Evolutionary conservation across 2,329 filamentous ascomycete genomes (phyloP).

Genomic region (Chalara sp.): DNA sequence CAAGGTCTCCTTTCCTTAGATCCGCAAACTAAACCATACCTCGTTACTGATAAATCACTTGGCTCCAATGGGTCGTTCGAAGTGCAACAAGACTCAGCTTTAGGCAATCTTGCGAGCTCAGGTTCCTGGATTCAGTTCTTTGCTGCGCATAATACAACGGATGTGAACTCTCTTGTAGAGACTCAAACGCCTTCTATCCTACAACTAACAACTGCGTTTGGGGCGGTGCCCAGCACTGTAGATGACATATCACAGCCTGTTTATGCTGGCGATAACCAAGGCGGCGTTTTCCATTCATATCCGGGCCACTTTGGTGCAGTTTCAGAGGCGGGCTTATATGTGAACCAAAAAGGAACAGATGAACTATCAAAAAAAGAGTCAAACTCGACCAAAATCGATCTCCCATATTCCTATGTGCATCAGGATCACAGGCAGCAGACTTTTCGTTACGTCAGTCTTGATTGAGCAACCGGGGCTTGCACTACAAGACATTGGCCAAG

Average conservation of each 20-base stretch:
- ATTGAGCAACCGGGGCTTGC: too few relatives aligned
- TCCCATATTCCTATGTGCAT: conserved; percentile 33
- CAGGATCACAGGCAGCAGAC: too few relatives aligned
- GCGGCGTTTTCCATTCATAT: neutral
- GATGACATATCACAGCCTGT: conserved; percentile 16
- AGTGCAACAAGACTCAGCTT: conserved; percentile 27
- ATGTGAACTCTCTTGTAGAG: too few relatives aligned
- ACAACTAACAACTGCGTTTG: neutral
- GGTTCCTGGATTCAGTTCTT: conserved; percentile 65
- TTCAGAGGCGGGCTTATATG: conserved; percentile 52
- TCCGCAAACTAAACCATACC: conserved; percentile 52
- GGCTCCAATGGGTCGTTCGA: conserved; percentile 28
- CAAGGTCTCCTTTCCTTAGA: conserved; percentile 74
- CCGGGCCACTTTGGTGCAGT: conserved; percentile 52
- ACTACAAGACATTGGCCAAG: too few relatives aligned
- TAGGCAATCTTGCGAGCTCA: conserved; percentile 51
- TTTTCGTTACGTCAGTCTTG: too few relatives aligned
- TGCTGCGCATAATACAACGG: neutral
- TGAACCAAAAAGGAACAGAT: conserved; percentile 22
- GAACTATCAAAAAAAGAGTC: neutral
- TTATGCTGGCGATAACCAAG: neutral
- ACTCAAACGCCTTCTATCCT: too few relatives aligned
- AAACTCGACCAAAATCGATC: conserved; percentile 37
- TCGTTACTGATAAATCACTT: conserved; percentile 44
- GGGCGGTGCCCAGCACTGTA: conserved; percentile 22